Evolutionary conservation across 23 red algal species (phyloP).

Genomic region (Chondrus crispus): DNA sequence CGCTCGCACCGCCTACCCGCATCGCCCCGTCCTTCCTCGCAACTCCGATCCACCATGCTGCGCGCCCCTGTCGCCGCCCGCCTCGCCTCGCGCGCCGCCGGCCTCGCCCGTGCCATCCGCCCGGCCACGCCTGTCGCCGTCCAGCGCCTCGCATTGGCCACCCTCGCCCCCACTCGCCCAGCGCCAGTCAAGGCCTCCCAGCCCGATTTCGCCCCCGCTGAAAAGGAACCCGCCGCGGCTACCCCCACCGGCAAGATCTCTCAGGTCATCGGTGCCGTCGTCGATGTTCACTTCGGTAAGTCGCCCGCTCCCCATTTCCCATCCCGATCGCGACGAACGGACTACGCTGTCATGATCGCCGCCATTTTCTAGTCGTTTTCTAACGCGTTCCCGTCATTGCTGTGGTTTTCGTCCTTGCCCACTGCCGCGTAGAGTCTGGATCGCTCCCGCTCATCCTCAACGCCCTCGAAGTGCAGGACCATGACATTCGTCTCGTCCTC

Average conservation of each 20-base stretch:
- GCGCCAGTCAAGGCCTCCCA: conserved; percentile 10
- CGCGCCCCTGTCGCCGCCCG: conserved; percentile 29
- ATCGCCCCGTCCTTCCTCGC: not conserved
- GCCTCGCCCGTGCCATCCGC: conserved; percentile 15
- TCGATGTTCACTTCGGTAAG: conserved; percentile 94
- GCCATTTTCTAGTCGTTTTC: not conserved
- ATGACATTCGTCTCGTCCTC: conserved; percentile 93
- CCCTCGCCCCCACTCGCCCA: conserved; percentile 22
- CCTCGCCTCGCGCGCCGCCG: conserved; percentile 26
- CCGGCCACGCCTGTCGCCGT: conserved; percentile 31
- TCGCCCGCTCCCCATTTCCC: not conserved
- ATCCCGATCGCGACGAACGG: not conserved
- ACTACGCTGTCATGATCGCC: not conserved
- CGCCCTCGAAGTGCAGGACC: conserved; percentile 90
- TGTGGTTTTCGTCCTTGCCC: not conserved
- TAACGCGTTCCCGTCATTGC: not conserved
- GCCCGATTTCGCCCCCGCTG: conserved; percentile 21
- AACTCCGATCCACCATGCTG: not conserved
- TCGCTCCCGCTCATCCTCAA: conserved; percentile 89
- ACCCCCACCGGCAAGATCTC: conserved; percentile 69
- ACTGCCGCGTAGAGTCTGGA: conserved; percentile 50
- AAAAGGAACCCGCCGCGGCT: conserved; percentile 17
- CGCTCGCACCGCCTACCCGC: not conserved
- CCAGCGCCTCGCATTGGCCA: conserved; percentile 11
- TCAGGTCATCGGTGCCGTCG: conserved; percentile 99